Percentiles rank a stretch among this genome's conserved stretches.
Conservation (phyloP, 148 eudicot species). For the Suaeda aralocaspica region DNA sequence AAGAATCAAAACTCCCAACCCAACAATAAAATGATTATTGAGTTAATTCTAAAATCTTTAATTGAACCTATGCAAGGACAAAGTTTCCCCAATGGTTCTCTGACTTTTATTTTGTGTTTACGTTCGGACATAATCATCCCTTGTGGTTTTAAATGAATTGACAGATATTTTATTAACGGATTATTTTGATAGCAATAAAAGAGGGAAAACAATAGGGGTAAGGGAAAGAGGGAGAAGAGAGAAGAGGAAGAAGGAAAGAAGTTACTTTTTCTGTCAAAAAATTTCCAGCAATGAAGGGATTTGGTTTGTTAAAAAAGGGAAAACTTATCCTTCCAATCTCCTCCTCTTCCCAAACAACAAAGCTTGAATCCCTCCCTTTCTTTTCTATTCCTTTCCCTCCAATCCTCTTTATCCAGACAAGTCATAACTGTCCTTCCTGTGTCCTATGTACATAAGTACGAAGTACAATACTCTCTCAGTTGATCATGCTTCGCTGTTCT, state of each 20-base stretch:
- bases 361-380: too few species aligned
- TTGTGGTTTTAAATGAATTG: background rate
- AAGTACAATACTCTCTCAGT: background rate
- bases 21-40: background rate
- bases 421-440: background rate
- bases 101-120: background rate
- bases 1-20: background rate
- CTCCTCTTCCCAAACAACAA: too few species aligned
- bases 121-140: background rate
- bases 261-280: too few species aligned
- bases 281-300: too few species aligned
- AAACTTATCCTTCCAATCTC: too few species aligned
- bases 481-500: background rate
- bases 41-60: background rate
- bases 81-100: background rate
- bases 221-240: too few species aligned
- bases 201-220: too few species aligned
- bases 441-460: background rate
- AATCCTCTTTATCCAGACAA: too few species aligned
- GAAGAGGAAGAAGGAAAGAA: too few species aligned
- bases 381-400: too few species aligned
- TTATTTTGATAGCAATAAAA: too few species aligned
- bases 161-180: background rate
- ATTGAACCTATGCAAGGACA: background rate
- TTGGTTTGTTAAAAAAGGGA: too few species aligned